These are phyloP conservation scores for Nyctanthes arbortristis DNA, from an alignment of 257 asterid genomes.

Conservation along the genomic window DNA sequence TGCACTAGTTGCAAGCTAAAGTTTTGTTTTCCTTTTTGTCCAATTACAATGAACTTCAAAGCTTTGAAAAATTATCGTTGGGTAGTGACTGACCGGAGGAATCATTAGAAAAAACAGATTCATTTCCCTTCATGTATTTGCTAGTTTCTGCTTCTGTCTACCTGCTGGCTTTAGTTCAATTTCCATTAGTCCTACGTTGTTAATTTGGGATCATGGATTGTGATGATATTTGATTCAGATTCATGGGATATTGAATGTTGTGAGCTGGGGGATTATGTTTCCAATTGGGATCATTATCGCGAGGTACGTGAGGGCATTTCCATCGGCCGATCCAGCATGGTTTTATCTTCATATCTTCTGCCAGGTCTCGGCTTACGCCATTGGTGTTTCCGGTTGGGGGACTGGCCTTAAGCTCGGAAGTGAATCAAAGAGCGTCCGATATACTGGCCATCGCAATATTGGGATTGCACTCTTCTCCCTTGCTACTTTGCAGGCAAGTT, in stretches of 20 bases:
- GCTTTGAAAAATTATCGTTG: background rate
- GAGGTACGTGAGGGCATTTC: slow-evolving; percentile 59
- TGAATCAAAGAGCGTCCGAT: slow-evolving; percentile 49
- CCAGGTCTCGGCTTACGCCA: slow-evolving; percentile 66
- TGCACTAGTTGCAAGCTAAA: too few species aligned
- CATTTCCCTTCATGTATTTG: too few species aligned
- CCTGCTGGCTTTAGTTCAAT: too few species aligned
- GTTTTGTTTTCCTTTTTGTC: background rate
- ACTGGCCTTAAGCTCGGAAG: slow-evolving; percentile 85
- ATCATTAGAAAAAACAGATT: too few species aligned
- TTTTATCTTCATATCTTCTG: slow-evolving; percentile 71
- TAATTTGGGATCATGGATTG: background rate
- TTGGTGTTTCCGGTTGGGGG: slow-evolving; percentile 93
- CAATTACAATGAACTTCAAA: background rate
- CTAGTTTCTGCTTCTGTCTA: background rate
- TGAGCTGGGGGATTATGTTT: slow-evolving; percentile 87
- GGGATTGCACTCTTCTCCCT: slow-evolving; percentile 75
- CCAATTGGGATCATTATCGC: slow-evolving; percentile 73
- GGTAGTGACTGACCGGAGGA: too few species aligned
- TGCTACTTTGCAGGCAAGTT: slow-evolving; percentile 77
- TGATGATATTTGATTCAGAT: slow-evolving; percentile 46
- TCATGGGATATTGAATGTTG: slow-evolving; percentile 78
- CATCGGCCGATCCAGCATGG: slow-evolving; percentile 85
- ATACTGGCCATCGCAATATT: slow-evolving; percentile 58
- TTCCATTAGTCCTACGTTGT: too few species aligned